Base-by-base conservation (phyloP, 805 yeast species). In the Myxozyma vanderwaltii region DNA sequence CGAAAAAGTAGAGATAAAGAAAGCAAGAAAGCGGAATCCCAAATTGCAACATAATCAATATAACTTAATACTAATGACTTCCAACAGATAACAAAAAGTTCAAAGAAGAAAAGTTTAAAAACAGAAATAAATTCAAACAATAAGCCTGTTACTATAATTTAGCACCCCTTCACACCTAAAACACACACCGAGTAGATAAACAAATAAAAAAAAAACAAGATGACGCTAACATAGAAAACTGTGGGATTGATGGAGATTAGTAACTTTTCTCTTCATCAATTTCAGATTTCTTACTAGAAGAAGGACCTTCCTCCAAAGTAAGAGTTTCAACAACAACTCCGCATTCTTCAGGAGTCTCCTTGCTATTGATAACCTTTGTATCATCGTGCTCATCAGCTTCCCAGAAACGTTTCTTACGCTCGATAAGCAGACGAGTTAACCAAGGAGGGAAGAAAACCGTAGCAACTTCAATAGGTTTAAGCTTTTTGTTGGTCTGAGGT, bases 361-460 rank as follows among this genome's bases (percentile, higher is more conserved):
- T 53, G 38, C 35, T 36, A 15, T 45, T 19, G 7, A 54, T 29
- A 17, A 52, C 56, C 4, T 38, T 36, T 12, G 58, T 29, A n/a
- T 39, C 36, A 13, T 49, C 46, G n/a, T 12, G 21, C 27, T 31
- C 56, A 33, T 49, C 53, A 4, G 19, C 60, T 33, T 59, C 60
- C 63, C 63, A 59, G 58, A 59, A 59, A 8, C 57, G 52, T 15
- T 47, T 46, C 53, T 59, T 56, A 38, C 54, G 53, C 15, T 59
- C 23, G 24, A 56, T 31, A 7, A 43, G 61, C 10, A 58, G 51
- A 4, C 63, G 43, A 4, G 43, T 36, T 5, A 59, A 33, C 63
- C 63, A 59, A n/a, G 63, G 60, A 21, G 63, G 63, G 51, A 59
- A 31, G 51, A 59, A 55, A 7, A 59, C 53, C 15, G 49, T 29